Evolutionary conservation across 805 yeast species (phyloP), one percentile per base, ranked within the genome.

Genomic region (Pichia kluyveri): DNA sequence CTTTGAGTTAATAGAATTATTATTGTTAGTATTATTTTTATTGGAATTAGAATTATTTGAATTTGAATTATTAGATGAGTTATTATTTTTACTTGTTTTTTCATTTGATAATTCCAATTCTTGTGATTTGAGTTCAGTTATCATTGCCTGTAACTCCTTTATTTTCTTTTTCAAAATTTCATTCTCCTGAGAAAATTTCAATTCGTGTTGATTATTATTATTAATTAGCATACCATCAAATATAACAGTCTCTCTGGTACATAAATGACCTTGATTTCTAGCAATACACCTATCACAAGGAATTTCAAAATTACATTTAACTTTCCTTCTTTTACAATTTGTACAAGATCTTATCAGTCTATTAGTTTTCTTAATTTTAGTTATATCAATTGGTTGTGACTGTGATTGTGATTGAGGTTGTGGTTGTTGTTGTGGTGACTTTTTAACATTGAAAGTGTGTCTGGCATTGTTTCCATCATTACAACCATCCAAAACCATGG

Each of bases 221-320:
- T 63, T 61, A 30, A 60, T 51, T 14, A 66, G 41, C 31, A 61
- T 40, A 1, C 70, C 71, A 48, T 61, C 66, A 15, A 65, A 66
- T 0, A 67, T 54, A 2, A 66, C 58, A 1, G 65, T 62, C 49
- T 67, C 71, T 43, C 66, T 53, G 8, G 59, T 48, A 49, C 71
- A 67, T 17, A 58, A 40, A 48, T 59, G 62, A 4, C 59, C 67
- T 41, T 57, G 51, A 40, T 63, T 61, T 46, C 69, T 52, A 9
- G 57, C 54, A 15, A 66, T 62, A 50, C 80, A 73, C 15, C 67
- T 64, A 37, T 69, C 65, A 53, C 80, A 75, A 1, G 80, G 80
- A 27, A 61, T 61, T 31, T 64, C 65, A 17, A 75, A 72, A 54
- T 75, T 70, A 56, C 80, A 75, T 52, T 72, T 74, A 45, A 72